Conservation (phyloP, 2,329 filamentous ascomycete genomes). For the Ophiobolus disseminans region DNA sequence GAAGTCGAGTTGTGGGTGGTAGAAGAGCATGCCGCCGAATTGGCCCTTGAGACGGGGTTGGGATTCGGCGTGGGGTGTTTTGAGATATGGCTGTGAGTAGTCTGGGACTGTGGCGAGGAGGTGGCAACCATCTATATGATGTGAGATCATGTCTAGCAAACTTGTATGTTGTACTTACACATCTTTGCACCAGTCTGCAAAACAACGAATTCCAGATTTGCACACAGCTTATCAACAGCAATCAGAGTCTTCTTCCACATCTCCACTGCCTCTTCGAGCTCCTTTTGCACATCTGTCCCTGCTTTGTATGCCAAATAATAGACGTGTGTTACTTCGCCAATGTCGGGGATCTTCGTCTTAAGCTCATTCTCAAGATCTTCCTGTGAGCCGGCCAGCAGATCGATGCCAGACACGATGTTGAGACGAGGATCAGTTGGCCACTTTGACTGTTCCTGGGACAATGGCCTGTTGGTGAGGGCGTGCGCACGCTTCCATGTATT, state of each 20-base stretch:
- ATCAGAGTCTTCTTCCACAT: constrained; percentile 53
- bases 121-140: constrained; percentile 49
- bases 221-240: constrained; percentile 33
- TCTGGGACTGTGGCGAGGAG: constrained; percentile 43
- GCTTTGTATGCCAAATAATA: constrained; percentile 57
- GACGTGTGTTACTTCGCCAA: constrained; percentile 53
- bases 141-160: constrained; percentile 1
- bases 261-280: constrained; percentile 49
- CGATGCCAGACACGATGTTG: constrained; percentile 53
- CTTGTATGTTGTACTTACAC: constrained; percentile 25
- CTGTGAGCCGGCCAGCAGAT: constrained; percentile 50
- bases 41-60: constrained; percentile 27
- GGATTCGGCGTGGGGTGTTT: constrained; percentile 13
- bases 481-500: constrained; percentile 48
- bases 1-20: constrained; percentile 52
- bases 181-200: constrained; percentile 47
- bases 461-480: constrained; percentile 52
- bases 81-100: constrained; percentile 8
- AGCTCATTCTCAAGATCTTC: constrained; percentile 48
- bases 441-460: constrained; percentile 36
- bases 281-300: constrained; percentile 47
- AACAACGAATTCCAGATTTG: constrained; percentile 34
- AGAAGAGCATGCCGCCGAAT: constrained; percentile 49
- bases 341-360: constrained; percentile 40
- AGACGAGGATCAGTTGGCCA: constrained; percentile 52